These are phyloP conservation scores for Oryza brachyantha DNA, from an alignment of 176 grass and related monocot genomes.

Conservation along the genomic window DNA sequence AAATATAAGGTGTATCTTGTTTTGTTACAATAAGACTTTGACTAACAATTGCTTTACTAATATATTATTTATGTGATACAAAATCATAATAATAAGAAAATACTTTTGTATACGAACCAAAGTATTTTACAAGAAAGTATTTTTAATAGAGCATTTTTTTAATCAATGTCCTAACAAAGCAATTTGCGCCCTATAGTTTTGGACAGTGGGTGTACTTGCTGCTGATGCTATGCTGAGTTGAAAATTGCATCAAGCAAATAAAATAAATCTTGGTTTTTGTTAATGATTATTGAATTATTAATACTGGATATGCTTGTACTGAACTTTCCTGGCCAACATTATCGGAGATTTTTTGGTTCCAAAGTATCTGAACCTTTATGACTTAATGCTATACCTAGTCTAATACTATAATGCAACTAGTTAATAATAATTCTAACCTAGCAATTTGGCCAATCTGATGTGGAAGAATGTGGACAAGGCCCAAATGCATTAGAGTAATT, in stretches of 20 bases:
- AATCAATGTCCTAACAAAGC: too few relatives aligned
- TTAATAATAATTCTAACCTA: not conserved
- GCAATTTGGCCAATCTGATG: not conserved
- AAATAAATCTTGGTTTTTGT: not conserved
- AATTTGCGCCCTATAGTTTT: too few relatives aligned
- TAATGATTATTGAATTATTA: not conserved
- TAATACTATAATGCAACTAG: not conserved
- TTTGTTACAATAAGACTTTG: too few relatives aligned
- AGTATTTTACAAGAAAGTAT: too few relatives aligned
- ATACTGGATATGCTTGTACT: not conserved
- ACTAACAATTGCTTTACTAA: too few relatives aligned
- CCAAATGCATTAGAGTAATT: constrained; percentile 19
- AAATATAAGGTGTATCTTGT: too few relatives aligned
- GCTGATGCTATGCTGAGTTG: not conserved
- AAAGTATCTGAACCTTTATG: not conserved
- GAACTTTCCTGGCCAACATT: not conserved
- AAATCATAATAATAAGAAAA: too few relatives aligned
- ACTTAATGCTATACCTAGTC: not conserved
- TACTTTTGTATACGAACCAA: too few relatives aligned
- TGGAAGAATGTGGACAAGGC: constrained; percentile 14
- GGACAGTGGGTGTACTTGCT: too few relatives aligned
- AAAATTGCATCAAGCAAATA: not conserved
- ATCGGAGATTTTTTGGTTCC: not conserved
- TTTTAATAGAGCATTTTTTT: too few relatives aligned
- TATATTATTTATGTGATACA: too few relatives aligned